A percentile compares a stretch with the other conserved stretches of the same genome.
Evolutionary conservation across 2,329 filamentous ascomycete species (phyloP).

Genomic region (Colletotrichum spaethianum): DNA sequence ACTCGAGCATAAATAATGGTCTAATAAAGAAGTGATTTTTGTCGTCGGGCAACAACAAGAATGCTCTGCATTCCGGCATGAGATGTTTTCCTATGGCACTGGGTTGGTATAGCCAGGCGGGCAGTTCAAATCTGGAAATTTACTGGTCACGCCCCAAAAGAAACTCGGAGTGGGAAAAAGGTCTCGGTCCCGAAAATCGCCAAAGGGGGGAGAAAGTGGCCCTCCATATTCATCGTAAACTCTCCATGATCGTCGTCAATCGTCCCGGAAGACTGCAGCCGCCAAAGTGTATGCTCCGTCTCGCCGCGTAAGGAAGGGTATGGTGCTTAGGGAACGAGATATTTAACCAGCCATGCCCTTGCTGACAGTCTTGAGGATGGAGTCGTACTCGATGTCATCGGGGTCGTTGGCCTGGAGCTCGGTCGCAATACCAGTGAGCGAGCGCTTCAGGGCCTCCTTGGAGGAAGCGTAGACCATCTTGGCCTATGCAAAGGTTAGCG

Average conservation of each 20-base stretch:
- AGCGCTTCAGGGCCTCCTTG: slow-evolving; percentile 87
- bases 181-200: slow-evolving; percentile 35
- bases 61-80: slow-evolving; percentile 49
- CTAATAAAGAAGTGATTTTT: slow-evolving; percentile 39
- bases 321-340: slow-evolving; percentile 16
- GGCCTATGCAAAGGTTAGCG: slow-evolving; percentile 64
- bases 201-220: slow-evolving; percentile 41
- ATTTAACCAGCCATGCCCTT: slow-evolving; percentile 70
- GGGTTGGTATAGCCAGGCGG: slow-evolving; percentile 50
- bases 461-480: slow-evolving; percentile 94
- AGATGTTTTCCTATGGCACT: slow-evolving; percentile 47
- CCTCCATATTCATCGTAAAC: slow-evolving; percentile 44
- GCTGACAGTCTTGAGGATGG: slow-evolving; percentile 77
- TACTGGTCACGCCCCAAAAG: slow-evolving; percentile 48
- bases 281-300: slow-evolving; percentile 44
- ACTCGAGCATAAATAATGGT: slow-evolving; percentile 32
- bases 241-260: slow-evolving; percentile 46
- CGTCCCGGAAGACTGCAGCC: slow-evolving; percentile 44
- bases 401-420: slow-evolving; percentile 89
- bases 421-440: slow-evolving; percentile 80
- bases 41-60: slow-evolving; percentile 43
- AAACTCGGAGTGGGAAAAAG: slow-evolving; percentile 41
- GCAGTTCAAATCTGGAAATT: slow-evolving; percentile 52
- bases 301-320: slow-evolving; percentile 35
- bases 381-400: slow-evolving; percentile 85